These are phyloP conservation scores for Rhododendron simsii DNA, from an alignment of 148 eudicot species.

Conservation along the genomic window DNA sequence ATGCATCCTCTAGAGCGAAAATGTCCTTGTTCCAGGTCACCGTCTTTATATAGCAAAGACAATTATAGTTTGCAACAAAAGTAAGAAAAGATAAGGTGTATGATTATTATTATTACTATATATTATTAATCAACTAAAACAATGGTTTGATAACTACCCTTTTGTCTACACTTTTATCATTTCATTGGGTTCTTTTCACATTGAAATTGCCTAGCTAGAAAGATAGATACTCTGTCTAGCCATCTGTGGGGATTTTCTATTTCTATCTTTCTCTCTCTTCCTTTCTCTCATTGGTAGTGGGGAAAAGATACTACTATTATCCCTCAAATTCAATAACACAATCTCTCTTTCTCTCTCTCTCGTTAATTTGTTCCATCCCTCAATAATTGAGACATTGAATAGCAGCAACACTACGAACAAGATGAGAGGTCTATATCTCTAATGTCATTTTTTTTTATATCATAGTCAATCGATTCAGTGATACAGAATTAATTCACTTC, in stretches of 20 bases:
- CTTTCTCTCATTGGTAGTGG: no score
- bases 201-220: background rate
- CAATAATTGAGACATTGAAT: conserved; percentile 1
- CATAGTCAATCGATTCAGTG: no score
- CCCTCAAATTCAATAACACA: no score
- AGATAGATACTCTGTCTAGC: background rate
- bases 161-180: background rate
- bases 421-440: background rate
- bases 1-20: background rate
- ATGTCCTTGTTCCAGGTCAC: background rate
- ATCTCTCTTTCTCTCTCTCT: background rate
- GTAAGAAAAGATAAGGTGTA: background rate
- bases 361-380: background rate
- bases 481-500: background rate
- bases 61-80: background rate
- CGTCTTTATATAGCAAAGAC: background rate
- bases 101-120: no score
- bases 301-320: no score
- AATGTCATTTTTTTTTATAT: no score
- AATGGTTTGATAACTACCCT: background rate
- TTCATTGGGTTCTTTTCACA: background rate
- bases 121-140: background rate
- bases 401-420: background rate
- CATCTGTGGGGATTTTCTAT: no score
- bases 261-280: background rate